These are phyloP conservation scores for Podaxis mareebaensis DNA, from an alignment of 768 basidiomycete genomes.

Conservation along the genomic window DNA sequence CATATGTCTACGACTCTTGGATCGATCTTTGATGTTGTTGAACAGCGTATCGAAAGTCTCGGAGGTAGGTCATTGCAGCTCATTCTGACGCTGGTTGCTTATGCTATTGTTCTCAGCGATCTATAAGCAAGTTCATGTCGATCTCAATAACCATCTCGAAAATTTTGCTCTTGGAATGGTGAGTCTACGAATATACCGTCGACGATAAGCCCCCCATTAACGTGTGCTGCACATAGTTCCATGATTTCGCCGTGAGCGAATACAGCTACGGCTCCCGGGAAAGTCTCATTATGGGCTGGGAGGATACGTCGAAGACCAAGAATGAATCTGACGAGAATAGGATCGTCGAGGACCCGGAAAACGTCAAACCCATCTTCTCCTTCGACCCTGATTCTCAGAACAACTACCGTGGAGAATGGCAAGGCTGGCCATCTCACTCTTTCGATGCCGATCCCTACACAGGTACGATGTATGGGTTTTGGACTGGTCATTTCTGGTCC, in stretches of 20 bases:
- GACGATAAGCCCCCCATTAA: not conserved
- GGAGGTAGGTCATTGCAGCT: slow-evolving; percentile 26
- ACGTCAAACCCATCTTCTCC: slow-evolving; percentile 5
- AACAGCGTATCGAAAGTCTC: slow-evolving; percentile 33
- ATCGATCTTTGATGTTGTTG: slow-evolving; percentile 30
- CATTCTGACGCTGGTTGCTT: not conserved
- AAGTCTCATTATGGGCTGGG: slow-evolving; percentile 4
- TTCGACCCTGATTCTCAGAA: not conserved
- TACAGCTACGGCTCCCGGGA: not conserved
- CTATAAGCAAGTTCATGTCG: slow-evolving; percentile 36
- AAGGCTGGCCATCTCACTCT: slow-evolving; percentile 5
- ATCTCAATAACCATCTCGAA: slow-evolving; percentile 33
- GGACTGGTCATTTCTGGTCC: slow-evolving; percentile 8
- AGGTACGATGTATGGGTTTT: not conserved
- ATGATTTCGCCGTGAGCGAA: slow-evolving; percentile 4
- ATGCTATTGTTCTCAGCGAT: slow-evolving; percentile 24
- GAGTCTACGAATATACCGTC: not conserved
- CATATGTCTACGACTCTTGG: slow-evolving; percentile 31
- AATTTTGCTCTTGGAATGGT: slow-evolving; percentile 42
- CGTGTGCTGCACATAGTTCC: not conserved
- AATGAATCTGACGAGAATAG: slow-evolving; percentile 1
- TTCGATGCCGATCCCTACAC: slow-evolving; percentile 7
- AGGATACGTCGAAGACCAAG: slow-evolving; percentile 5
- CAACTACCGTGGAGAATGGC: not conserved
- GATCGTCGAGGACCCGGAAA: not conserved